Percentiles rank a stretch among this genome's conserved stretches.
Conservation (phyloP, 192 early-diverging fungal species). For the Linderina pennispora region DNA sequence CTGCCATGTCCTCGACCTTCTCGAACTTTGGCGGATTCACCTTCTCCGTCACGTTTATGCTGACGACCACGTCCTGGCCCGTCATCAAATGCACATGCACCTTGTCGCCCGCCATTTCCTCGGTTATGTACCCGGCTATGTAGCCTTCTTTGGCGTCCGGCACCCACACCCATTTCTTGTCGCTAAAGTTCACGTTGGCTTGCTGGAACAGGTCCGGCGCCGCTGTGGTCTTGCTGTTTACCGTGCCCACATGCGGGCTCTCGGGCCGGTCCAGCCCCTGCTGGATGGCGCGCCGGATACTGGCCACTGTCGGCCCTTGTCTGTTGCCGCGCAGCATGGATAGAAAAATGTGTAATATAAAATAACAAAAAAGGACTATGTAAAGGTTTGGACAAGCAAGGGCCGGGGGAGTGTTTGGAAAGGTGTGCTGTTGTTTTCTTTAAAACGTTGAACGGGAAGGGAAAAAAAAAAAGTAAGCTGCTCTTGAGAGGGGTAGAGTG, state of each 20-base stretch:
- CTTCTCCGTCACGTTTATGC: constrained; percentile 80
- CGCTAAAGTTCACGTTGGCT: constrained; percentile 70
- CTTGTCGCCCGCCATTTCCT: constrained; percentile 61
- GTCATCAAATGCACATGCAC: constrained; percentile 73
- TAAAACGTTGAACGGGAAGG: no score
- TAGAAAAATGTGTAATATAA: no score
- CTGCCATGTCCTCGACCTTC: constrained; percentile 98
- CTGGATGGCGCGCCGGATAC: constrained; percentile 46
- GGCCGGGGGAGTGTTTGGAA: no score
- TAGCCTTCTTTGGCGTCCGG: constrained; percentile 88
- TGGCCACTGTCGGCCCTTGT: constrained; percentile 45
- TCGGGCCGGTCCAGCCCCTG: constrained; percentile 42
- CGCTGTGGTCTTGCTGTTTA: constrained; percentile 32
- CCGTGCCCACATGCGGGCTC: constrained; percentile 27
- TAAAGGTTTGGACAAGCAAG: no score
- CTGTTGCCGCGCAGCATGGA: constrained; percentile 20
- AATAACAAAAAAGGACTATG: no score
- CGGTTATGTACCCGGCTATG: constrained; percentile 71
- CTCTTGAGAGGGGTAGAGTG: no score
- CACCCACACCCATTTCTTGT: constrained; percentile 98
- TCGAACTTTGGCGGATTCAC: constrained; percentile 99
- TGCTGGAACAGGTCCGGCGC: constrained; percentile 47
- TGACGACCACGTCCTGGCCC: constrained; percentile 63
- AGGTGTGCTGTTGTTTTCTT: no score
- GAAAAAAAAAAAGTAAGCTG: no score